Evolutionary conservation across 2,329 filamentous ascomycete genomes (phyloP).

Genomic region (Tolypocladium ophioglossoides): DNA sequence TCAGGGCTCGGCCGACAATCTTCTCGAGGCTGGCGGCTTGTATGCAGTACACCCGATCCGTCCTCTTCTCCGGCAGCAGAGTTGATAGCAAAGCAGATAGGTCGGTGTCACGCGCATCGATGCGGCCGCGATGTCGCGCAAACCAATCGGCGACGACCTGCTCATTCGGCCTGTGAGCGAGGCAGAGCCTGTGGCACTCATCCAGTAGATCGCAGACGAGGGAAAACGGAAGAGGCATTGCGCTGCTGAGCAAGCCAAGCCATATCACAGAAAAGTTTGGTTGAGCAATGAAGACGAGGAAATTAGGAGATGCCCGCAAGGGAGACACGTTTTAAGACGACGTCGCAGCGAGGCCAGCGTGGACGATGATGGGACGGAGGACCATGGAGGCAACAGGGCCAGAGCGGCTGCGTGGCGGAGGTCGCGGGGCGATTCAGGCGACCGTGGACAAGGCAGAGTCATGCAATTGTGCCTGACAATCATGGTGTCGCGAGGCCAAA

Average conservation of each 20-base stretch:
- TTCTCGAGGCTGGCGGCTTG: conserved; percentile 50
- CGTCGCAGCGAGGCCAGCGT: not conserved
- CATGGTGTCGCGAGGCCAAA: conserved; percentile 4
- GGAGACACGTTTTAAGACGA: not conserved
- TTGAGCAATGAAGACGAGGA: not conserved
- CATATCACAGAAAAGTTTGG: not conserved
- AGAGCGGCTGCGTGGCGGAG: not conserved
- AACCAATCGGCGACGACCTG: conserved; percentile 57
- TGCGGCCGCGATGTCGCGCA: conserved; percentile 40
- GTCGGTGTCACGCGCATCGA: conserved; percentile 48
- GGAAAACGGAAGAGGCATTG: conserved; percentile 58
- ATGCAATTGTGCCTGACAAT: not conserved
- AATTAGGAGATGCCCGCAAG: not conserved
- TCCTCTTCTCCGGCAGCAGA: conserved; percentile 63
- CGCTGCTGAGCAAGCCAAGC: not conserved
- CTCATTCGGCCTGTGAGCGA: conserved; percentile 19
- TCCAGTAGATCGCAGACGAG: conserved; percentile 66
- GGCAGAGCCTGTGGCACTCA: conserved; percentile 41
- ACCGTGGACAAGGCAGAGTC: not conserved
- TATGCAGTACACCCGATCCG: conserved; percentile 68
- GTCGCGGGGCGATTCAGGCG: not conserved
- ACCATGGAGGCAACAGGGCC: not conserved
- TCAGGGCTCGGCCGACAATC: conserved; percentile 57
- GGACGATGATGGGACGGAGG: not conserved
- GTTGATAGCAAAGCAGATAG: conserved; percentile 60